A percentile compares a stretch with the other conserved stretches of the same genome.
Conservation (phyloP, 345 rosid species). For the Pistacia atlantica region DNA sequence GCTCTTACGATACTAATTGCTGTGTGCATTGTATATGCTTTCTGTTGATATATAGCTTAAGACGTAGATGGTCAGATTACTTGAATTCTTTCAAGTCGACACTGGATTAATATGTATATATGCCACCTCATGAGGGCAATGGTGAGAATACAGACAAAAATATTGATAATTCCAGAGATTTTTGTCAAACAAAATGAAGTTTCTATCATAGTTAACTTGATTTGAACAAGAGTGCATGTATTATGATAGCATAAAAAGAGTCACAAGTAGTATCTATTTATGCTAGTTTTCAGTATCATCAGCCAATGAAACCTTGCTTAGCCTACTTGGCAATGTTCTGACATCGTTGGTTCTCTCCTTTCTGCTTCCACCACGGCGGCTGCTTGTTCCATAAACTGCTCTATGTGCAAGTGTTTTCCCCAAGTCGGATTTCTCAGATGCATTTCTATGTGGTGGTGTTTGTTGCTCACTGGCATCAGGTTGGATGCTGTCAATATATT, state of each 20-base stretch:
- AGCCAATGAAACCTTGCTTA: conserved; percentile 48
- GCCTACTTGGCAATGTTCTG: conserved; percentile 35
- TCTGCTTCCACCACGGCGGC: conserved; percentile 33
- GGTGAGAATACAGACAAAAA: not conserved
- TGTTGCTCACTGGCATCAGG: conserved; percentile 10
- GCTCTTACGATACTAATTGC: too few species aligned
- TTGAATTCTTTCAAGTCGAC: not conserved
- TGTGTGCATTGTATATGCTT: not conserved
- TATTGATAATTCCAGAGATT: not conserved
- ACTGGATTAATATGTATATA: not conserved
- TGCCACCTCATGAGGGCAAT: too few species aligned
- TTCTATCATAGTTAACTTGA: not conserved
- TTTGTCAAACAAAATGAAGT: not conserved
- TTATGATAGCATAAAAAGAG: not conserved
- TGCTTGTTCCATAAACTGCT: conserved; percentile 42
- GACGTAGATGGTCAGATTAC: not conserved
- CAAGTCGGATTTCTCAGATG: conserved; percentile 20
- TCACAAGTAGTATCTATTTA: not conserved
- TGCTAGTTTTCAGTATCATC: conserved; percentile 30
- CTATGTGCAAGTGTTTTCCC: conserved; percentile 55
- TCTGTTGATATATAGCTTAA: not conserved
- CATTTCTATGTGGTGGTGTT: conserved; percentile 12
- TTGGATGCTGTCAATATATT: conserved; percentile 9
- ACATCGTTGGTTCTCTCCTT: conserved; percentile 32
- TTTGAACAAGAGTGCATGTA: conserved; percentile 1